Base-by-base conservation (phyloP, 352 stramenopile species). In the Pythium vanterpoolii region DNA sequence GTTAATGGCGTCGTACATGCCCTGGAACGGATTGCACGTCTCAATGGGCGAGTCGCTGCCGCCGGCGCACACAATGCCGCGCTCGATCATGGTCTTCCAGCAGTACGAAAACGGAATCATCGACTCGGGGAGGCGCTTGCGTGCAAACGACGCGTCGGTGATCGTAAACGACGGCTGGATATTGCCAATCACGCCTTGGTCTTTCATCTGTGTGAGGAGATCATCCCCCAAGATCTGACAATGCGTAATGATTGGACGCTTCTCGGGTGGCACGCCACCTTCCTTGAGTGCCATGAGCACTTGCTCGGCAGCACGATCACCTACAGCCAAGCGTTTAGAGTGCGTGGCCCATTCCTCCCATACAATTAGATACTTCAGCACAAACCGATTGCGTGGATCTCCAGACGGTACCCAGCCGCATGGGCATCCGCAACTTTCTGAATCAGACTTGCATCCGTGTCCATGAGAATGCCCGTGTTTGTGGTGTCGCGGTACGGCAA, bases 361-460 rank as follows among this genome's bases (percentile, higher is more conserved):
- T n/a, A n/a, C n/a, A n/a, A n/a, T n/a, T n/a, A n/a, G n/a, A 49
- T n/a, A 24, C 14, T 34, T 47, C 0, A 27, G 13, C 40, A 63
- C 77, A 1, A 69, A 83, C 89, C 89, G 54, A 97, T 97, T 13
- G 87, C 87, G 60, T 97, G 89, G 28, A 95, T 90, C 64, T 97
- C 89, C 6, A 96, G 67, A 31, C 85, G 81, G 47, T 90, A 92
- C 6, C 83, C 86, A 45, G 68, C 72, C 1, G 48, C 53, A 34
- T 79, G 69, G 0, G 83, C 83, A 16, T 87, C 68, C 0, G 64
- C 59, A 23, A 96, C 79, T 61, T 95, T 86, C 42, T 72, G 68
- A 7, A 76, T 62, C 6, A 97, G 70, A 1, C 63, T 64, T 27
- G 78, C 82, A 38, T 90, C 66, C 4, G 75, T 83, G 51, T 96